phyloP scores from a whole-genome alignment of 371 early-diverging fungal genomes.

The Capniomyces stellatus region DNA sequence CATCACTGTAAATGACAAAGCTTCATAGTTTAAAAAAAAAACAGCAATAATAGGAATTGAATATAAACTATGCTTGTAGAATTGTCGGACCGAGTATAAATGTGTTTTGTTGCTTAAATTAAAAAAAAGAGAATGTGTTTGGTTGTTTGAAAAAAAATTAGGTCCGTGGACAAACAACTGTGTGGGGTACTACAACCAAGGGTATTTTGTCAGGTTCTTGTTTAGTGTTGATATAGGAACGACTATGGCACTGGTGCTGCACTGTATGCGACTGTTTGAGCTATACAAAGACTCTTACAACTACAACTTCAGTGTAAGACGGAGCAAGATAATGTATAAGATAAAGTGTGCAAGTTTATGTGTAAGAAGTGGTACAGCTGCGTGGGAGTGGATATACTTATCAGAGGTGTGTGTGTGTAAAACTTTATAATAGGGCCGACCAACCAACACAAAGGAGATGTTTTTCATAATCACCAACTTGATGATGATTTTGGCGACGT shows the following conservation, averaged over 20 bases:
- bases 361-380: too few species aligned
- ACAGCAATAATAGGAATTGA: too few species aligned
- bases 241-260: constrained; percentile 23
- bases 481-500: constrained; percentile 38
- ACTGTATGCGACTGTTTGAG: constrained; percentile 26
- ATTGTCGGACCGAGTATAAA: too few species aligned
- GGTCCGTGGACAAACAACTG: constrained; percentile 92
- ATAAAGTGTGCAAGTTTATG: too few species aligned
- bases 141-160: too few species aligned
- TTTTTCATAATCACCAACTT: constrained; percentile 54
- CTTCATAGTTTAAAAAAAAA: neutral
- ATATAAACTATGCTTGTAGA: too few species aligned
- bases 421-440: neutral
- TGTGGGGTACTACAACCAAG: constrained; percentile 75
- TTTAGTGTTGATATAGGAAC: constrained; percentile 45
- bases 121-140: too few species aligned
- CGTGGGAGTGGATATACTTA: too few species aligned
- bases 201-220: constrained; percentile 77
- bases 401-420: too few species aligned
- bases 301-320: constrained; percentile 19
- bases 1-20: constrained; percentile 53
- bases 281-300: constrained; percentile 28
- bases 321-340: too few species aligned
- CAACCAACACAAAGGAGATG: constrained; percentile 39
- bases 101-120: too few species aligned